A percentile compares a stretch with the other conserved stretches of the same genome.
phyloP scores from a whole-genome alignment of 106 monocot species.

The Posidonia australis region DNA sequence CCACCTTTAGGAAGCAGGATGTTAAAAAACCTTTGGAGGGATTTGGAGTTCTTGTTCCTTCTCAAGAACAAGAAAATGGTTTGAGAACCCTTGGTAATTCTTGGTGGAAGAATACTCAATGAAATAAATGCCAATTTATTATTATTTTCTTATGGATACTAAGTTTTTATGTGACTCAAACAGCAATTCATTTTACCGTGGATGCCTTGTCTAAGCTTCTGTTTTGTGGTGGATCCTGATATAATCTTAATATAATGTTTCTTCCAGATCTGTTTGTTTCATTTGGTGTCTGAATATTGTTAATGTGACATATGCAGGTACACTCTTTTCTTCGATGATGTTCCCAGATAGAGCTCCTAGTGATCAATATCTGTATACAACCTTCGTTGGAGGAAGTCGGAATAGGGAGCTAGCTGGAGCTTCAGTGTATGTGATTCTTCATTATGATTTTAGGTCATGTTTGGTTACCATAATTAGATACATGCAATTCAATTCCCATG shows the following conservation, averaged over 20 bases:
- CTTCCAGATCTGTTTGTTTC: too few species aligned
- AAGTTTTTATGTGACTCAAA: too few species aligned
- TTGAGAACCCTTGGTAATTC: slow-evolving; percentile 76
- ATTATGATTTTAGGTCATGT: background rate
- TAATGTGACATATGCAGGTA: slow-evolving; percentile 39
- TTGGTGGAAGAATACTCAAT: too few species aligned
- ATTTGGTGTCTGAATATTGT: too few species aligned
- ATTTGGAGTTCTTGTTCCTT: slow-evolving; percentile 95
- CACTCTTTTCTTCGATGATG: slow-evolving; percentile 99
- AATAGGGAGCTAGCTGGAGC: slow-evolving; percentile 85
- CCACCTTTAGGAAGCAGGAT: slow-evolving; percentile 71
- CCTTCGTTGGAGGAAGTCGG: slow-evolving; percentile 87
- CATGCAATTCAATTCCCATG: too few species aligned
- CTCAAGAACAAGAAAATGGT: slow-evolving; percentile 78
- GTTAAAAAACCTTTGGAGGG: slow-evolving; percentile 83
- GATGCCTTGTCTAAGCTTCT: too few species aligned
- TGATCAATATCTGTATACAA: slow-evolving; percentile 82
- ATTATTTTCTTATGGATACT: too few species aligned
- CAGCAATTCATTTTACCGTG: too few species aligned
- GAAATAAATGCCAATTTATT: too few species aligned
- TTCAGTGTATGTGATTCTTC: slow-evolving; percentile 41
- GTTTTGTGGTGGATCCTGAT: too few species aligned
- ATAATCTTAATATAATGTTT: too few species aligned
- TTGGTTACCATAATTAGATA: background rate
- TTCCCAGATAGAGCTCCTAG: slow-evolving; percentile 86